Base-by-base conservation (phyloP, 257 asterid genomes). In the Solanum lignicaule region DNA sequence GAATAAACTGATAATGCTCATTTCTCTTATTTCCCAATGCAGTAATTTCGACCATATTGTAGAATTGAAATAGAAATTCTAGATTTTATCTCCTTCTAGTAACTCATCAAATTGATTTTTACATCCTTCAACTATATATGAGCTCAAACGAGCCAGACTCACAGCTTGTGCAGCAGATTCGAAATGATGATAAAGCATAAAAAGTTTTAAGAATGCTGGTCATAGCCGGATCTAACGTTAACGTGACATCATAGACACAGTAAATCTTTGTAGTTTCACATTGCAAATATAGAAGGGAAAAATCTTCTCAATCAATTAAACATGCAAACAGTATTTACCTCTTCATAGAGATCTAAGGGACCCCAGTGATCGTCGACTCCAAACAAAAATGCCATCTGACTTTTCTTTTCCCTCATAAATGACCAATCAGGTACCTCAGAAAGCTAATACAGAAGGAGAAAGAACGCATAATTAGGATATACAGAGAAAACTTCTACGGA, bases 301-400 rank as follows among this genome's bases (percentile, higher is more conserved):
- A 52, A 76, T n/a, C 39, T 68, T 11, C 58, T 16, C 85, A 48
- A 31, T 82, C 41, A 48, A 82, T 43, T 79, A 43, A 76, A 82
- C 18, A 74, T 13, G 31, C 33, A 13, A 31, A 46, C 20, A 33
- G 13, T n/a, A 87, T 7, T 89, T 94, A 96, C 99, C 99, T 97
- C 98, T 90, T 95, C 95, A 31, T 88, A 92, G 84, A 95, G 69
- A 86, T 93, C 95, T 90, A 94, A 72, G 58, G 99, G 98, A 92
- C 96, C 99, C 99, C 99, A 97, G 89, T 97, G 99, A 92, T 97
- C 98, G 38, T 95, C 95, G 46, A 52, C 85, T 46, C 99, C 98
- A 73, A 95, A 97, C 89, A 97, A 87, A 90, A 97, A 94, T 27
- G 98, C 93, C 62, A 95, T 84, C 89, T 92, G 93, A 84, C 85